These are phyloP conservation scores for Monotropa hypopitys DNA, from an alignment of 179 eudicot species.

Conservation along the genomic window DNA sequence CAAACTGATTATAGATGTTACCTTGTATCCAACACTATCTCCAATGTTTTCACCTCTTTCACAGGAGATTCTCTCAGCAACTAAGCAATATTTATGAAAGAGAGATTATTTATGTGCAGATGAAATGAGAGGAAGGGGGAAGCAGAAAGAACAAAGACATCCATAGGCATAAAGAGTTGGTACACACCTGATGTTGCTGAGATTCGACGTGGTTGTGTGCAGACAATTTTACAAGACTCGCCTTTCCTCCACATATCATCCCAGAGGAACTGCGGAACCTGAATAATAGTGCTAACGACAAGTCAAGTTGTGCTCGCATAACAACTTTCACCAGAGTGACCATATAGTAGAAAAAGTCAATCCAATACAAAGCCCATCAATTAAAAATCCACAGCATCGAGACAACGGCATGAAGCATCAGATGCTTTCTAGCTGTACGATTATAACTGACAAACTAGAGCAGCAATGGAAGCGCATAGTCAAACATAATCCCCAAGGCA, in stretches of 20 bases:
- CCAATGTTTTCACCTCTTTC: slow-evolving; percentile 91
- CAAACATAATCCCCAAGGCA: not conserved
- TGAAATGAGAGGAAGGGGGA: not conserved
- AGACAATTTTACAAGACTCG: slow-evolving; percentile 72
- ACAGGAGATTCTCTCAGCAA: slow-evolving; percentile 74
- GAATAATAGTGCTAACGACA: slow-evolving; percentile 7
- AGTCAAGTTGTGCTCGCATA: not conserved
- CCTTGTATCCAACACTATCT: slow-evolving; percentile 89
- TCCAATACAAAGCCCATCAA: not conserved
- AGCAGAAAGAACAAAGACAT: not conserved
- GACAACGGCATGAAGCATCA: not conserved
- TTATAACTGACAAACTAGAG: not conserved
- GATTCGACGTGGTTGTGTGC: slow-evolving; percentile 92
- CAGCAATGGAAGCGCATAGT: not conserved
- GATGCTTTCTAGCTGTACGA: not conserved
- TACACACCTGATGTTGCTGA: slow-evolving; percentile 76
- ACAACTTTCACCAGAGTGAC: too few relatives aligned
- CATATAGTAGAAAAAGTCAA: not conserved
- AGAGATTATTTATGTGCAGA: not conserved
- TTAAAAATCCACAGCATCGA: not conserved
- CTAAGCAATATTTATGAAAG: slow-evolving; percentile 21
- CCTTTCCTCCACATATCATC: slow-evolving; percentile 78
- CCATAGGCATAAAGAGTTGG: not conserved
- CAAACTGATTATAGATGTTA: slow-evolving; percentile 12
- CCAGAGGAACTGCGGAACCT: slow-evolving; percentile 90